Base-by-base conservation (phyloP, 129 eudicot species). In the Chrysanthemum lavandulifolium region DNA sequence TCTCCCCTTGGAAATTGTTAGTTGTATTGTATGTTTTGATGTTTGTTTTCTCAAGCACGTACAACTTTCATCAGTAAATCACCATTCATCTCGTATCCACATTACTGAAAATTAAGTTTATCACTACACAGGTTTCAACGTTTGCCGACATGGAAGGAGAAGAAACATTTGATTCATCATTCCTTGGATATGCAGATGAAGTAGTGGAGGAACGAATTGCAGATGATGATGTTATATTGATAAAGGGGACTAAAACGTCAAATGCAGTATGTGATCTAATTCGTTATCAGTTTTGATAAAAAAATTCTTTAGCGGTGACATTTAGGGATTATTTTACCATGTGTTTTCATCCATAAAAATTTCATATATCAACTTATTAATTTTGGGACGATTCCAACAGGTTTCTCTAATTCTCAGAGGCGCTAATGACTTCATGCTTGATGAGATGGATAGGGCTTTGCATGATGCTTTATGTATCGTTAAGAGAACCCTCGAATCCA, bases 111-210 rank as follows among this genome's bases (percentile, higher is more conserved):
- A 31, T 31, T 31, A 31, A 31, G 36, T 31, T 31, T 31, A 31
- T 31, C 5, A 31, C 36, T 31, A 31, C 6, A 6, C 84, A 92
- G 98, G 94, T 95, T 23, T 95, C 99, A 15, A 95, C 97, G n/a
- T 95, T 95, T 80, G 99, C 99, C 53, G 99, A 95, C 78, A 90
- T 90, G 99, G 99, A 95, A 83, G 99, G 99, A 50, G 99, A 90
- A 40, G 99, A 95, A 82, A 95, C 99, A 13, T 95, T 90, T 70
- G 99, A 94, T 80, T 74, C 99, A 36, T 90, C 99, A 50, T 74
- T 88, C 77, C 89, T 94, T 18, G 99, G 99, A 77, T 75, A 58
- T 21, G 99, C 99, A n/a, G 99, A 95, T 54, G 99, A 95, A 82
- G 99, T 90, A 50, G 97, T 88, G 61, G 99, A 95, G 69, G 99